Conservation (phyloP, 1,139 yeast genomes). For the Scheffersomyces cryptocercus region DNA sequence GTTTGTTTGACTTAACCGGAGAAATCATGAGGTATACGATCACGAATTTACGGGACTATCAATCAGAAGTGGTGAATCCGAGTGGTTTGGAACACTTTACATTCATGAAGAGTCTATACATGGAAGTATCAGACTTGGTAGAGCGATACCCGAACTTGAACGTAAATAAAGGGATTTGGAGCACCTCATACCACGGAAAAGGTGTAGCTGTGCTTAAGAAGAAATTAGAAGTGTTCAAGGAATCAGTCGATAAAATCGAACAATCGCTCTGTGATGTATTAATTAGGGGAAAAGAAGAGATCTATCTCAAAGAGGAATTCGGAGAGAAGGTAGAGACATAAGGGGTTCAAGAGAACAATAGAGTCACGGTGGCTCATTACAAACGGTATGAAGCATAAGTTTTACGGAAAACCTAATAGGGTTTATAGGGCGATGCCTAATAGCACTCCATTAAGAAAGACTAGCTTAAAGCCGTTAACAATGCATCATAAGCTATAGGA, state of each 20-base stretch:
- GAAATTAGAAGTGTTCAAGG: slow-evolving; percentile 27
- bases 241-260: slow-evolving; percentile 28
- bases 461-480: too few species aligned
- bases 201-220: slow-evolving; percentile 18
- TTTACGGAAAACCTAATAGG: too few species aligned
- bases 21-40: slow-evolving; percentile 43
- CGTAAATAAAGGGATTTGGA: slow-evolving; percentile 22
- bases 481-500: too few species aligned
- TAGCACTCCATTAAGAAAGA: too few species aligned
- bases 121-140: slow-evolving; percentile 12
- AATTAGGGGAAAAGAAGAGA: slow-evolving; percentile 21
- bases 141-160: slow-evolving; percentile 21
- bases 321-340: too few species aligned
- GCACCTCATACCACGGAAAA: slow-evolving; percentile 14
- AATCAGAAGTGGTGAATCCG: slow-evolving; percentile 10
- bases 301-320: too few species aligned
- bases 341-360: too few species aligned
- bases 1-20: slow-evolving; percentile 44
- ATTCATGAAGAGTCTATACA: slow-evolving; percentile 17
- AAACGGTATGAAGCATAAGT: neutral
- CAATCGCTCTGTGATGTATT: slow-evolving; percentile 24
- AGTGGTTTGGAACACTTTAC: slow-evolving; percentile 13
- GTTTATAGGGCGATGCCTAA: too few species aligned
- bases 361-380: neutral
- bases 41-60: slow-evolving; percentile 14